phyloP scores from a whole-genome alignment of 2,329 filamentous ascomycete species.

The Metarhizium brunneum region DNA sequence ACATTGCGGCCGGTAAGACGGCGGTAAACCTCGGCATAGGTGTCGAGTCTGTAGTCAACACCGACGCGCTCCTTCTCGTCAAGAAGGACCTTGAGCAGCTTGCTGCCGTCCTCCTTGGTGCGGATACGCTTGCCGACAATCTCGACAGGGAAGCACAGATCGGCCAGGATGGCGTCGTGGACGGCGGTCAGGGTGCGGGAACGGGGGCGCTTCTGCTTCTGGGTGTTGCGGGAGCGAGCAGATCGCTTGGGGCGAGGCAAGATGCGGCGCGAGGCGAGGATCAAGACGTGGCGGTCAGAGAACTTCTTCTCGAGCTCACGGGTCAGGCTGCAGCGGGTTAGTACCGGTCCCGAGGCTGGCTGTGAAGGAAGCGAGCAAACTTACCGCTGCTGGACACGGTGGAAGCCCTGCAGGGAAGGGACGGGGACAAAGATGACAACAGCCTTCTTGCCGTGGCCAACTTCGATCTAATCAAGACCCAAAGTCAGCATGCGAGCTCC shows the following conservation, averaged over 20 bases:
- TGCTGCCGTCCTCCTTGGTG: conserved; percentile 98
- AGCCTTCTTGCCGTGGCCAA: conserved; percentile 99
- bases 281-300: conserved; percentile 99
- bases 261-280: conserved; percentile 98
- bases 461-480: conserved; percentile 81
- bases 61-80: conserved; percentile 99
- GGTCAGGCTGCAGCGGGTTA: conserved; percentile 67
- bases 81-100: conserved; percentile 96
- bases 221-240: conserved; percentile 88
- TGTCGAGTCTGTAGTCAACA: conserved; percentile 99
- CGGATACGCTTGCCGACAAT: conserved; percentile 98
- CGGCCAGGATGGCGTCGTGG: conserved; percentile 94
- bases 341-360: conserved; percentile 2
- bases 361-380: conserved; percentile 22
- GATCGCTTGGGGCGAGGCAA: conserved; percentile 97
- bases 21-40: conserved; percentile 99
- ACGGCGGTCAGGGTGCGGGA: conserved; percentile 97
- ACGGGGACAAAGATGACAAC: conserved; percentile 99
- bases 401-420: conserved; percentile 95
- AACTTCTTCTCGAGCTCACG: conserved; percentile 99
- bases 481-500: conserved; percentile 71
- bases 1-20: conserved; percentile 93
- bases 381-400: conserved; percentile 99
- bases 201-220: conserved; percentile 97
- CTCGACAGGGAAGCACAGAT: conserved; percentile 99